Base-by-base conservation (phyloP, 2,329 filamentous ascomycete genomes). In the Hypoxylon sp. region DNA sequence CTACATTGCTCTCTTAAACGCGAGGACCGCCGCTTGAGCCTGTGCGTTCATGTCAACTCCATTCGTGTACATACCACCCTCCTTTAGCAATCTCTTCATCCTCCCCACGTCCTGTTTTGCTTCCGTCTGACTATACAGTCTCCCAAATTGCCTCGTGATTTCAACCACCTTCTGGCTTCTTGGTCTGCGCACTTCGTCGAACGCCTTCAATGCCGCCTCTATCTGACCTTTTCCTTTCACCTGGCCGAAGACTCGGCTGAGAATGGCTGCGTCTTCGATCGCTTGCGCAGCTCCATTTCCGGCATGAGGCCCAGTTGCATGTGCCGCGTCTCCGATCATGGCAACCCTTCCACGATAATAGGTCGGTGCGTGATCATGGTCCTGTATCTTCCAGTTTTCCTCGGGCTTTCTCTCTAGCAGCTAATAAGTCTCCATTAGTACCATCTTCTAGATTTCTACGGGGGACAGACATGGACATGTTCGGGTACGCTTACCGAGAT, bases 1-100 rank as follows among this genome's bases (percentile, higher is more conserved):
- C 73, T 2, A 74, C 67, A 42, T 78, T 73, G 5, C 68, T 69
- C 21, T 71, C 71, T 41, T 73, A n/a, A n/a, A n/a, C n/a, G n/a
- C n/a, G 29, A 1, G 6, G 70, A 2, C 61, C 63, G 5, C 55
- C 59, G 7, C 41, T 42, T 20, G n/a, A n/a, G n/a, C n/a, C n/a
- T n/a, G n/a, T n/a, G n/a, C n/a, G n/a, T 16, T 23, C 17, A 15
- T 26, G 8, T 45, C 38, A 3, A 12, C n/a, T 8, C 36, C 26
- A 7, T 25, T 23, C 35, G 36, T 50, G 27, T 46, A 57, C 45
- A 34, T 44, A 4, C 50, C 50, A 5, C 45, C 50, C 9, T 54
- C 44, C 12, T 23, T 37, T 48, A 57, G 38, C 30, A 45, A 21
- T 9, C 27, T 29, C 16, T 23, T 41, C 49, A 53, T 52, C 3